Evolutionary conservation across 805 yeast genomes (phyloP), one percentile per base, ranked within the genome.

Genomic region (Yamadazyma ubonensis): DNA sequence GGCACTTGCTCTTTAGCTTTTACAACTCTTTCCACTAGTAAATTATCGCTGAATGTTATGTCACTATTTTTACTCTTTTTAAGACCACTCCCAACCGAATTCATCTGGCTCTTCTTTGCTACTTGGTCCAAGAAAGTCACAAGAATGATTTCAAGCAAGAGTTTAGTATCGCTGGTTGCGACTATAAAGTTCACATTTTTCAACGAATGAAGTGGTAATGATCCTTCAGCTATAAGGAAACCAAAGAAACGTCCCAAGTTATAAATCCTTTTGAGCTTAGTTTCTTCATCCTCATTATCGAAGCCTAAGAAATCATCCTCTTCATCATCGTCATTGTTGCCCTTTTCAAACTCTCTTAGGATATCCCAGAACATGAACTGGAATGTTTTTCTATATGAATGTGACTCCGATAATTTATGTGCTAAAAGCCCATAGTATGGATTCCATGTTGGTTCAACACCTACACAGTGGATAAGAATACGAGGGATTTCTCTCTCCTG

Each of bases 301-400:
- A 58, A 60, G 4, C 61, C 67, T n/a, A 57, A 53, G 31, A 60
- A 63, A 14, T 63, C 70, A 1, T 59, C 76, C 16, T 63, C 70
- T 2, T 61, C 67, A 4, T 74, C 77, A 44, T 25, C 63, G 10
- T 46, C 67, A 5, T 63, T 73, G 5, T 65, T 71, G 4, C 45
- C 16, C 3, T 61, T 59, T 47, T 86, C 96, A 31, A 87, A 66
- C 25, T 81, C 86, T 49, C 80, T 80, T 12, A 90, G 52, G 31
- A 80, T 72, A 59, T 93, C 96, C 98, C 98, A 93, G 29, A 93
- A 70, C 51, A 79, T 70, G 57, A 93, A 89, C 56, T 91, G 97
- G 52, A 93, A 83, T 0, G 95, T 79, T 60, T 90, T 89, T 55
- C 86, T 75, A 59, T 85, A 65, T 2, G 80, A 70, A 51, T 88